Evolutionary conservation across 2,329 filamentous ascomycete species (phyloP).

Genomic region (Pseudogymnoascus sp.): DNA sequence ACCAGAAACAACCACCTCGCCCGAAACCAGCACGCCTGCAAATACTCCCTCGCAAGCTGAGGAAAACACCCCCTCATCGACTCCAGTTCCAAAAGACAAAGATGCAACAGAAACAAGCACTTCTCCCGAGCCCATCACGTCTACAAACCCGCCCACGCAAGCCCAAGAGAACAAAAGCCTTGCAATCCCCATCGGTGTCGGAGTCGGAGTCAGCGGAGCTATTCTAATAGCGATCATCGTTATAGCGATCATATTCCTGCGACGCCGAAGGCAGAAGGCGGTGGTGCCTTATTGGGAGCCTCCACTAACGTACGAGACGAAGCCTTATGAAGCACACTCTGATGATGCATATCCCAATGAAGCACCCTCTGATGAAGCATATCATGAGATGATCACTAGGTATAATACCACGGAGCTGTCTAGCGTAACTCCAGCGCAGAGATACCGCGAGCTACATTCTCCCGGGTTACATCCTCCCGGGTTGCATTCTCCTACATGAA

Average conservation of each 20-base stretch:
- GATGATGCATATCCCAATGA: neutral
- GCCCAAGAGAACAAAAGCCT: neutral
- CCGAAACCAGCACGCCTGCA: no score
- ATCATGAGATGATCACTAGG: neutral
- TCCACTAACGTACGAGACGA: neutral
- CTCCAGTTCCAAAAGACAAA: neutral
- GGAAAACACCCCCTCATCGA: neutral
- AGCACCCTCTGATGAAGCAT: neutral
- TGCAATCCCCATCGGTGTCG: neutral
- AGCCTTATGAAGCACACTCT: neutral
- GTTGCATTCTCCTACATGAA: neutral
- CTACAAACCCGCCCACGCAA: no score
- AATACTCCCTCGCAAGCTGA: no score
- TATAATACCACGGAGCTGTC: neutral
- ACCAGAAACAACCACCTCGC: no score
- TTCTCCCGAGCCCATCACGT: neutral
- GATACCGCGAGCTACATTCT: neutral
- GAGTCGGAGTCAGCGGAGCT: neutral
- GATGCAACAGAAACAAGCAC: neutral
- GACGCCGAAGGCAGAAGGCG: neutral
- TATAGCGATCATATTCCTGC: neutral
- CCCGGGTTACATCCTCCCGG: no score
- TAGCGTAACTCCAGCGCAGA: neutral
- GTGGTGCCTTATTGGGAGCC: neutral
- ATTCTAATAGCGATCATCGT: neutral